Conservation (phyloP, 495 filamentous ascomycete species). For the Penicillium pulvis region DNA sequence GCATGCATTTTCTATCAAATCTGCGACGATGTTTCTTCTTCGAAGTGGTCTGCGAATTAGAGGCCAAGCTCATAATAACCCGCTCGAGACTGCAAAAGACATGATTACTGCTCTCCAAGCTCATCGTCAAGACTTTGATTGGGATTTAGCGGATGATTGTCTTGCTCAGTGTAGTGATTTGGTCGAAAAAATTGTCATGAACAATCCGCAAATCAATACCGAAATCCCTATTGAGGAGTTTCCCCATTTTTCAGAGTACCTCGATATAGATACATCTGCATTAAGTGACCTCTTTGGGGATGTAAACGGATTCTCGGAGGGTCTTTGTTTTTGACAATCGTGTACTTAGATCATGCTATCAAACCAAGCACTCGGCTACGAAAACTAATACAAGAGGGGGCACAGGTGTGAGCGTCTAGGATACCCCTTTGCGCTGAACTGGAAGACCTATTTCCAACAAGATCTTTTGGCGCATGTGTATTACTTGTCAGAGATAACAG, state of each 20-base stretch:
- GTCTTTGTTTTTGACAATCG: not conserved
- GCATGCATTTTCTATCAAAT: conserved; percentile 31
- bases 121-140: conserved; percentile 15
- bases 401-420: too few relatives aligned
- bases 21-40: conserved; percentile 36
- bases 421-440: too few relatives aligned
- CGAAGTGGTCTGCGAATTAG: conserved; percentile 22
- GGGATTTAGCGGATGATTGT: conserved; percentile 26
- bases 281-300: not conserved
- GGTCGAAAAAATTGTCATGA: conserved; percentile 13
- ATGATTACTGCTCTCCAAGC: conserved; percentile 7
- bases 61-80: conserved; percentile 9
- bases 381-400: too few relatives aligned
- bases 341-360: too few relatives aligned
- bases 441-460: too few relatives aligned
- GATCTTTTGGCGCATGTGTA: too few relatives aligned
- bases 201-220: not conserved
- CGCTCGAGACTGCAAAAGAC: conserved; percentile 21
- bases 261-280: not conserved
- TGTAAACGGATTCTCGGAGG: not conserved
- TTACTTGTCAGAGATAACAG: too few relatives aligned
- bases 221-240: not conserved
- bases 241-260: not conserved
- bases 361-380: too few relatives aligned
- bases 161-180: conserved; percentile 16